A percentile compares a stretch with the other conserved stretches of the same genome.
These are phyloP conservation scores for Trebouxia sp. DNA, from an alignment of 139 green algal species.

Conservation along the genomic window DNA sequence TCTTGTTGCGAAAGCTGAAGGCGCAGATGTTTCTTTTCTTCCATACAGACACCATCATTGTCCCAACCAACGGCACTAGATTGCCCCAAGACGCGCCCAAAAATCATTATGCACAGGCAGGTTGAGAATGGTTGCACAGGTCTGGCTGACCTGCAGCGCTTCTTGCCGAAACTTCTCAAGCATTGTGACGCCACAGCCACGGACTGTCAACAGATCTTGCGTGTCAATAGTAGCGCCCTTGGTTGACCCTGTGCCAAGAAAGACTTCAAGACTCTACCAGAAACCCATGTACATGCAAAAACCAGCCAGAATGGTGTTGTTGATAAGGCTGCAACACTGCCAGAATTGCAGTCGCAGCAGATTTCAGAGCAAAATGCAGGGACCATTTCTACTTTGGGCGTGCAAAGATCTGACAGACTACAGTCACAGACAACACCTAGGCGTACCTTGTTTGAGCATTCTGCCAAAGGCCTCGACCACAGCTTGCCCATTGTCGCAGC, in stretches of 20 bases:
- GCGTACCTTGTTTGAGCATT: constrained; percentile 29
- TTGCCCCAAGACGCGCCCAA: background rate
- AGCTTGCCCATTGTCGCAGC: constrained; percentile 29
- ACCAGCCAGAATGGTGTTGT: background rate
- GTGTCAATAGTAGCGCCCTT: constrained; percentile 27
- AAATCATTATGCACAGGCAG: background rate
- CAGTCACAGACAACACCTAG: background rate
- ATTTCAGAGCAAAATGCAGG: too few species aligned
- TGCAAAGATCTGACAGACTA: background rate
- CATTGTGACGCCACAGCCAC: constrained; percentile 42
- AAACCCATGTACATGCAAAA: background rate
- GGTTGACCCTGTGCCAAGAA: constrained; percentile 31
- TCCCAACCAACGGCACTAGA: too few species aligned
- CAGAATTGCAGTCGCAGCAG: too few species aligned
- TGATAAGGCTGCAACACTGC: too few species aligned
- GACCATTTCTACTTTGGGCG: too few species aligned
- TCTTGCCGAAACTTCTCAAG: constrained; percentile 44
- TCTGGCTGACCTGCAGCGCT: constrained; percentile 35
- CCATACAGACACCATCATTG: too few species aligned
- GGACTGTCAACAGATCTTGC: constrained; percentile 41
- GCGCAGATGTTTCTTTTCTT: too few species aligned
- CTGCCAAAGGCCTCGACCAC: constrained; percentile 33
- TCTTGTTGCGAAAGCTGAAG: too few species aligned
- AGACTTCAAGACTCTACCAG: background rate
- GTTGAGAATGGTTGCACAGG: background rate